phyloP scores from a whole-genome alignment of 1,284 basidiomycete genomes.

The Caloboletus inedulis region DNA sequence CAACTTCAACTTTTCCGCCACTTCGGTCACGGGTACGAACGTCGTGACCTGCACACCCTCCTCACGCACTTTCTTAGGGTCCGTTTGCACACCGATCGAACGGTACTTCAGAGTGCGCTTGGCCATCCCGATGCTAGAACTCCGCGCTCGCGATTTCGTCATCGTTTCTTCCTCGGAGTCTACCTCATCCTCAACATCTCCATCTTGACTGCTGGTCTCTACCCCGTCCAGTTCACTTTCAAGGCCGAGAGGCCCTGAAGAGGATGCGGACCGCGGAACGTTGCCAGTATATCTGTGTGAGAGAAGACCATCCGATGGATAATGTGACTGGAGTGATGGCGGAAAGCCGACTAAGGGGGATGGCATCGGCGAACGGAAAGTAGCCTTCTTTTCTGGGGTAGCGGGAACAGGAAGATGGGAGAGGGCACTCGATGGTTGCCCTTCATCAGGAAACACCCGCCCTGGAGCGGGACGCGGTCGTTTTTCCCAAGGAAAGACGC shows the following conservation, averaged over 20 bases:
- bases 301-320: slow-evolving; percentile 81
- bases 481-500: slow-evolving; percentile 94
- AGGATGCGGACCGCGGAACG: slow-evolving; percentile 51
- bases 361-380: slow-evolving; percentile 28
- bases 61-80: slow-evolving; percentile 22
- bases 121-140: slow-evolving; percentile 11
- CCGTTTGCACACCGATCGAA: slow-evolving; percentile 34
- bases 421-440: slow-evolving; percentile 49
- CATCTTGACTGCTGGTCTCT: slow-evolving; percentile 73
- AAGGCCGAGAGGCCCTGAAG: slow-evolving; percentile 43
- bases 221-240: slow-evolving; percentile 48
- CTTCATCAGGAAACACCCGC: slow-evolving; percentile 74
- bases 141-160: slow-evolving; percentile 24
- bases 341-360: slow-evolving; percentile 46
- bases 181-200: slow-evolving; percentile 80
- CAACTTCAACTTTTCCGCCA: slow-evolving; percentile 14
- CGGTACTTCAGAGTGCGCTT: slow-evolving; percentile 20
- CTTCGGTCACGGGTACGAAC: slow-evolving; percentile 15
- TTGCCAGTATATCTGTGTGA: slow-evolving; percentile 74
- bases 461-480: slow-evolving; percentile 59
- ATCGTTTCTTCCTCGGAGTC: slow-evolving; percentile 47
- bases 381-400: slow-evolving; percentile 24
- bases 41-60: slow-evolving; percentile 26
- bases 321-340: slow-evolving; percentile 59
- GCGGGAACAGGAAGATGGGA: slow-evolving; percentile 32